phyloP scores from a whole-genome alignment of 306 rosid genomes.

The Cicer cuneatum region DNA sequence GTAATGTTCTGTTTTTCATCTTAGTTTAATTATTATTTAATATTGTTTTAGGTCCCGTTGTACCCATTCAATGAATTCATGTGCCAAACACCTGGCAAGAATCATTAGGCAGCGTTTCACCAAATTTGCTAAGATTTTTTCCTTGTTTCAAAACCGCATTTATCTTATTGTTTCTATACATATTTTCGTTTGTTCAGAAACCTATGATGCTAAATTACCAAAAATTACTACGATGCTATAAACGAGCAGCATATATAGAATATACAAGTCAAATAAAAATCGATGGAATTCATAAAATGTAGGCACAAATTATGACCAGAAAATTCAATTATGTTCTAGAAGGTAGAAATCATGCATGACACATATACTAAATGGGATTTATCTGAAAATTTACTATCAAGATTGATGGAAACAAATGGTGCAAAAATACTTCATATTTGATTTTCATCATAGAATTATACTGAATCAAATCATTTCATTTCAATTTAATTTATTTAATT shows the following conservation, averaged over 20 bases:
- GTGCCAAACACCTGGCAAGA: constrained; percentile 40
- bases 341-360: constrained; percentile 19
- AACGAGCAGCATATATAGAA: too few species aligned
- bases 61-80: constrained; percentile 9
- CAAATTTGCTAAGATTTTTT: background rate
- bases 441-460: background rate
- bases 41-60: constrained; percentile 27
- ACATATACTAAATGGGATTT: constrained; percentile 8
- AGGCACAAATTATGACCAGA: background rate
- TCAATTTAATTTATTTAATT: background rate
- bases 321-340: constrained; percentile 2
- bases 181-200: background rate
- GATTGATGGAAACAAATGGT: constrained; percentile 3
- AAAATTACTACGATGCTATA: too few species aligned
- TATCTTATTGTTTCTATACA: background rate
- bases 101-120: background rate
- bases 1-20: constrained; percentile 9
- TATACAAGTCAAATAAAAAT: background rate
- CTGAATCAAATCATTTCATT: constrained; percentile 14
- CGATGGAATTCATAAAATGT: background rate
- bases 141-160: background rate
- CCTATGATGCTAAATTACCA: background rate
- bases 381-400: background rate
- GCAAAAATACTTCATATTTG: constrained; percentile 10
- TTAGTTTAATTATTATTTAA: background rate